phyloP scores from a whole-genome alignment of 1,284 basidiomycete species.

The Pisolithus thermaeus region DNA sequence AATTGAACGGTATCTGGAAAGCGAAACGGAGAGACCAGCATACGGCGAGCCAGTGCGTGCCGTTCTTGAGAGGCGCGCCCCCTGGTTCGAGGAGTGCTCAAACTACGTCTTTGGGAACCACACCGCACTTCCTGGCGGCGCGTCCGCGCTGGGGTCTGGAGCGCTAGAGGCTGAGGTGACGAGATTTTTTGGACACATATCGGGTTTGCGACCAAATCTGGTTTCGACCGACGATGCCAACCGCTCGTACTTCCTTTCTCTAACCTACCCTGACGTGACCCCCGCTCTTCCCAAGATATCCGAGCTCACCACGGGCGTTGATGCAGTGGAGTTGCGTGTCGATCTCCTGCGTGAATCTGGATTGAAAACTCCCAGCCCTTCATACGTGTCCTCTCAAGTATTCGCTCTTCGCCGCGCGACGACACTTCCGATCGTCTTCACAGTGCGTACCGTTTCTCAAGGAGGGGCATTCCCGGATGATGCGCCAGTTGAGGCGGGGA shows the following conservation, averaged over 20 bases:
- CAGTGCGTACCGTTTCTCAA: constrained; percentile 83
- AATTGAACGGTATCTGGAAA: constrained; percentile 73
- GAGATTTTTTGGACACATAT: constrained; percentile 88
- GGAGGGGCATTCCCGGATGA: constrained; percentile 90
- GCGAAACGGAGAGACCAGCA: constrained; percentile 74
- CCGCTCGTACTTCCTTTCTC: constrained; percentile 85
- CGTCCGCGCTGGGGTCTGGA: constrained; percentile 9
- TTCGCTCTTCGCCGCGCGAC: constrained; percentile 75
- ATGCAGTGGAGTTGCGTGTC: constrained; percentile 91
- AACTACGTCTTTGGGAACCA: constrained; percentile 85
- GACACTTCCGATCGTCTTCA: constrained; percentile 86
- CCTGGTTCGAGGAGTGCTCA: constrained; percentile 86
- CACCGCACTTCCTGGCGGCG: constrained; percentile 36
- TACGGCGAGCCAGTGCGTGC: constrained; percentile 83
- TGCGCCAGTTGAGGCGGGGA: constrained; percentile 68
- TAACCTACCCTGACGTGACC: constrained; percentile 88
- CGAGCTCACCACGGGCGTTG: constrained; percentile 76
- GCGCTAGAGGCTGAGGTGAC: constrained; percentile 36
- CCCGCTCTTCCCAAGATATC: constrained; percentile 68
- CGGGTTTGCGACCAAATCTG: constrained; percentile 67
- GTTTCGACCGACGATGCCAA: constrained; percentile 48
- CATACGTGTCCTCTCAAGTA: constrained; percentile 82
- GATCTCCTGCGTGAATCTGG: constrained; percentile 70
- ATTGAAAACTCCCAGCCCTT: constrained; percentile 52
- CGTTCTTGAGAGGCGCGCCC: constrained; percentile 79